Percentiles rank a stretch among this genome's conserved stretches.
Evolutionary conservation across 73 alveolate species (phyloP).

Genomic region (Paramecium pentaurelia): DNA sequence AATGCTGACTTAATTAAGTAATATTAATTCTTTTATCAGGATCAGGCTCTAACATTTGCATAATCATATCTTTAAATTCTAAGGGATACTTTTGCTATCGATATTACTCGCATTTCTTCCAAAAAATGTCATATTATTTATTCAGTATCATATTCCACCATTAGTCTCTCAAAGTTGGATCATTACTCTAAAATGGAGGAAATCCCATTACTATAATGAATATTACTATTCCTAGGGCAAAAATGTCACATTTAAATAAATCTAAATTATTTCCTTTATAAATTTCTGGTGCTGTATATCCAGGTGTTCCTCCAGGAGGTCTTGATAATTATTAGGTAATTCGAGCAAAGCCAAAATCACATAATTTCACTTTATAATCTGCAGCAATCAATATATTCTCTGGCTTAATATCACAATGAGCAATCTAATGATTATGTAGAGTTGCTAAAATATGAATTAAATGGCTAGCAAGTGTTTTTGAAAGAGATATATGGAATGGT

Average conservation of each 20-base stretch:
- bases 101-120: background rate
- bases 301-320: constrained; percentile 30
- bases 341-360: constrained; percentile 39
- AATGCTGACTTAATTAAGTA: background rate
- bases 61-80: background rate
- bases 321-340: too few relatives aligned
- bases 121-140: background rate
- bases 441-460: background rate
- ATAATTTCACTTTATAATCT: background rate
- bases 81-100: background rate
- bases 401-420: constrained; percentile 45
- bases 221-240: background rate
- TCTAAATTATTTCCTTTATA: background rate
- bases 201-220: background rate
- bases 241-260: background rate
- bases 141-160: background rate
- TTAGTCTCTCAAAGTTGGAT: background rate
- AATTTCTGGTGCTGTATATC: constrained; percentile 25
- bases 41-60: constrained; percentile 14
- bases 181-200: background rate
- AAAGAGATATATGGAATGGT: background rate
- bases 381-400: background rate
- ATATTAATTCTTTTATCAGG: background rate
- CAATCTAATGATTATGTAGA: background rate
- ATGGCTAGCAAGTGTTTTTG: background rate